Percentiles rank a stretch among this genome's conserved stretches.
Evolutionary conservation across 768 basidiomycete genomes (phyloP).

Genomic region (Lepiota brunneoincarnata): DNA sequence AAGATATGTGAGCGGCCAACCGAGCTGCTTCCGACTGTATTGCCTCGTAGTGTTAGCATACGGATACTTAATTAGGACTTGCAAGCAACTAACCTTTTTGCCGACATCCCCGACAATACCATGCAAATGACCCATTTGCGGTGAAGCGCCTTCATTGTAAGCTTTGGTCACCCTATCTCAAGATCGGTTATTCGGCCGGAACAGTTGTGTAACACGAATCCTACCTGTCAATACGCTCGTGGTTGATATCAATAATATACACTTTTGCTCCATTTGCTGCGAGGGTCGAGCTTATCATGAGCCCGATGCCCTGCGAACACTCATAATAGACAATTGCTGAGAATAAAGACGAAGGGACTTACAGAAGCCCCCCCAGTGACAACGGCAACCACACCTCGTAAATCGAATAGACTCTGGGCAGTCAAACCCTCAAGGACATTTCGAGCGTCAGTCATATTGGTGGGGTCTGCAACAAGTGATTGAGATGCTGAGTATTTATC

Average conservation of each 20-base stretch:
- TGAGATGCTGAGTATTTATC: not conserved
- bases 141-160: slow-evolving; percentile 36
- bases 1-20: slow-evolving; percentile 35
- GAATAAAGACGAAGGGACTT: slow-evolving; percentile 9
- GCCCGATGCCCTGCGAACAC: slow-evolving; percentile 38
- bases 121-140: slow-evolving; percentile 32
- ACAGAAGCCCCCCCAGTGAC: slow-evolving; percentile 45
- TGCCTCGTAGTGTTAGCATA: not conserved
- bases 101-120: slow-evolving; percentile 41
- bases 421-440: slow-evolving; percentile 28
- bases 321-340: not conserved
- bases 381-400: slow-evolving; percentile 42
- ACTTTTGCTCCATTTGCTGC: slow-evolving; percentile 48
- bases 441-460: slow-evolving; percentile 19
- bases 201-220: not conserved
- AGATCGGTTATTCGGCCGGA: not conserved
- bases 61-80: slow-evolving; percentile 15
- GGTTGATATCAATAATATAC: slow-evolving; percentile 43
- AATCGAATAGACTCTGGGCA: slow-evolving; percentile 38
- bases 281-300: slow-evolving; percentile 47
- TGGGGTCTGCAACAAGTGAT: not conserved
- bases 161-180: slow-evolving; percentile 15
- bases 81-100: slow-evolving; percentile 22
- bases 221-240: slow-evolving; percentile 37
- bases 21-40: slow-evolving; percentile 39